Evolutionary conservation across 108 stramenopile species (phyloP).

Genomic region (Nitzschia palea): DNA sequence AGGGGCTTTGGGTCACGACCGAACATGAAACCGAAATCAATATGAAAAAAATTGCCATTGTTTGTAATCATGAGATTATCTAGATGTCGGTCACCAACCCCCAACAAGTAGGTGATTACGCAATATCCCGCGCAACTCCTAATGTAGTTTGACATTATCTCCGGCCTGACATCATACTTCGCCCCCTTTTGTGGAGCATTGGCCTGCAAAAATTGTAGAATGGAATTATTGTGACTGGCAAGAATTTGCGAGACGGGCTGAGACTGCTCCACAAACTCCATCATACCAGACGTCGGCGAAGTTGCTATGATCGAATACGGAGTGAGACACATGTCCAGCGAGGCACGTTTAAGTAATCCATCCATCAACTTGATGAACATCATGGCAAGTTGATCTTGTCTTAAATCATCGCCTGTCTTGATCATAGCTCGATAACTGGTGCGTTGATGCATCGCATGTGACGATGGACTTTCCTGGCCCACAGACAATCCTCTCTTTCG

Average conservation of each 20-base stretch:
- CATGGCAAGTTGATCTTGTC: constrained; percentile 98
- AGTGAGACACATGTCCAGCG: constrained; percentile 88
- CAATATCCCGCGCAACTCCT: constrained; percentile 98
- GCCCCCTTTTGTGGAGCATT: constrained; percentile 66
- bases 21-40: constrained; percentile 87
- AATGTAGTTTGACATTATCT: constrained; percentile 90
- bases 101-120: constrained; percentile 96
- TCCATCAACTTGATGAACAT: constrained; percentile 99
- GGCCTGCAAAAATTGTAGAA: constrained; percentile 70
- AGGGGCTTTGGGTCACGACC: constrained; percentile 94
- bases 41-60: constrained; percentile 82
- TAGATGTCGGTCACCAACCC: constrained; percentile 86
- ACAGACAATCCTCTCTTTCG: too few species aligned
- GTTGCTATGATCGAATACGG: constrained; percentile 89
- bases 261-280: constrained; percentile 95
- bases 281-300: constrained; percentile 86
- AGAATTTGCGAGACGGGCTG: constrained; percentile 91
- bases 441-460: not conserved
- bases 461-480: not conserved
- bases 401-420: constrained; percentile 98
- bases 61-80: constrained; percentile 84
- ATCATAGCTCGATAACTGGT: constrained; percentile 88
- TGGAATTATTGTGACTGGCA: constrained; percentile 79
- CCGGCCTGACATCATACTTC: constrained; percentile 72
- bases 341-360: constrained; percentile 90